A percentile compares a stretch with the other conserved stretches of the same genome.
Conservation (phyloP, 768 basidiomycete genomes). For the Lentinula detonsa region DNA sequence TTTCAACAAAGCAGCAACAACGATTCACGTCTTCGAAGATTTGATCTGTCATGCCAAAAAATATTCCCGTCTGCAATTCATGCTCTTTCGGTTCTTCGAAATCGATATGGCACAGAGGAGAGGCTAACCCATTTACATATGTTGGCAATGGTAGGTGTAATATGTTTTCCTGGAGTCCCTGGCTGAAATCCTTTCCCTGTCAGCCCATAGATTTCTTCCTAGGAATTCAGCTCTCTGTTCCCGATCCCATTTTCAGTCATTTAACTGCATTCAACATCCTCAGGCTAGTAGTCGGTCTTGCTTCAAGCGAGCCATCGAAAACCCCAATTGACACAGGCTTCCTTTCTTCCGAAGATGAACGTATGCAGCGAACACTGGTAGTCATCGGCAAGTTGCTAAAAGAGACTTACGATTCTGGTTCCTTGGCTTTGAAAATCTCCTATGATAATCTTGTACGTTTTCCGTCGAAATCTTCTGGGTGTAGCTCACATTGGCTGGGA, state of each 20-base stretch:
- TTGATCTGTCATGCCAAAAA: not conserved
- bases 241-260: not conserved
- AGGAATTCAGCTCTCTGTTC: slow-evolving; percentile 26
- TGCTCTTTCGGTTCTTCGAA: slow-evolving; percentile 6
- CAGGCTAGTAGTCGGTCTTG: slow-evolving; percentile 7
- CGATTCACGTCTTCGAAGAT: not conserved
- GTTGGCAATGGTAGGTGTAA: slow-evolving; percentile 36
- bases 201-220: slow-evolving; percentile 50
- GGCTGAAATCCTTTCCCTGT: slow-evolving; percentile 14
- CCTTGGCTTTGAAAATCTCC: not conserved
- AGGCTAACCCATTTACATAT: slow-evolving; percentile 31
- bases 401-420: not conserved
- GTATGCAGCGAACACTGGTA: not conserved
- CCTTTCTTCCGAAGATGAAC: not conserved
- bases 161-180: slow-evolving; percentile 12
- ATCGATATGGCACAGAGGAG: slow-evolving; percentile 15
- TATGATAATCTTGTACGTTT: not conserved
- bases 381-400: not conserved
- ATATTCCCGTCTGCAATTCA: slow-evolving; percentile 10
- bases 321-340: not conserved
- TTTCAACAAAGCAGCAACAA: not conserved
- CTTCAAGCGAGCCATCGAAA: not conserved
- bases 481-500: not conserved
- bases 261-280: slow-evolving; percentile 10
- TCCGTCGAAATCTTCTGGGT: not conserved